Percentiles rank a stretch among this genome's conserved stretches.
These are phyloP conservation scores for Vitellaria paradoxa DNA, from an alignment of 179 eudicot species.

Conservation along the genomic window DNA sequence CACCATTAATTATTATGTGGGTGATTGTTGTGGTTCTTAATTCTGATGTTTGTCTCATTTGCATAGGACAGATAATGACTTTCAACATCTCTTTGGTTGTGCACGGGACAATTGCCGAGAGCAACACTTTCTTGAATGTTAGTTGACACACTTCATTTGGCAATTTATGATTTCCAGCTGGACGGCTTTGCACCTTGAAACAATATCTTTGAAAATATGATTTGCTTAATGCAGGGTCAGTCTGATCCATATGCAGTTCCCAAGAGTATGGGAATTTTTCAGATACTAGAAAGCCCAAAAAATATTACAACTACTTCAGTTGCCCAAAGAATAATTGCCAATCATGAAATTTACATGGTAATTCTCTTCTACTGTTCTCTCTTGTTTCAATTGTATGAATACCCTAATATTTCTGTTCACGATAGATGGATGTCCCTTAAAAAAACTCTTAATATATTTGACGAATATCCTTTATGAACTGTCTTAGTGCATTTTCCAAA, in stretches of 20 bases:
- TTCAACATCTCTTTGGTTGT: conserved; percentile 89
- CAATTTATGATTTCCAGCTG: not conserved
- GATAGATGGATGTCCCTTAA: not conserved
- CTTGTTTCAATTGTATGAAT: not conserved
- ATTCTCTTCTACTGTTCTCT: not conserved
- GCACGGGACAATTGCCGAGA: conserved; percentile 85
- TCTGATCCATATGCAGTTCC: conserved; percentile 76
- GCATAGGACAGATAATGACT: conserved; percentile 58
- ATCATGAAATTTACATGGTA: conserved; percentile 81
- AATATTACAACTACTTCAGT: conserved; percentile 71
- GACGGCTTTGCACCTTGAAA: not conserved
- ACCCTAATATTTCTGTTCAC: not conserved
- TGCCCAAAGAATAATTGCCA: conserved; percentile 69
- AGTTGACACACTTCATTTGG: conserved; percentile 26
- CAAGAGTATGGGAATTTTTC: conserved; percentile 77
- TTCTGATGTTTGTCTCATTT: not conserved
- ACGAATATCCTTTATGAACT: not conserved
- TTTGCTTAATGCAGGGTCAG: conserved; percentile 44
- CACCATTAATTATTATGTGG: not conserved
- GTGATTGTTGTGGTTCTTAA: not conserved
- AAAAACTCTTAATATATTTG: not conserved
- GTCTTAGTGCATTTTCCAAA: not conserved
- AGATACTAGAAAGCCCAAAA: conserved; percentile 70
- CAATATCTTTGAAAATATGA: conserved; percentile 1
- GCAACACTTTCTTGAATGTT: conserved; percentile 52